Percentiles rank a stretch among this genome's conserved stretches.
phyloP scores from a whole-genome alignment of 1,284 basidiomycete species.

The Microbotryomycetes sp. region DNA sequence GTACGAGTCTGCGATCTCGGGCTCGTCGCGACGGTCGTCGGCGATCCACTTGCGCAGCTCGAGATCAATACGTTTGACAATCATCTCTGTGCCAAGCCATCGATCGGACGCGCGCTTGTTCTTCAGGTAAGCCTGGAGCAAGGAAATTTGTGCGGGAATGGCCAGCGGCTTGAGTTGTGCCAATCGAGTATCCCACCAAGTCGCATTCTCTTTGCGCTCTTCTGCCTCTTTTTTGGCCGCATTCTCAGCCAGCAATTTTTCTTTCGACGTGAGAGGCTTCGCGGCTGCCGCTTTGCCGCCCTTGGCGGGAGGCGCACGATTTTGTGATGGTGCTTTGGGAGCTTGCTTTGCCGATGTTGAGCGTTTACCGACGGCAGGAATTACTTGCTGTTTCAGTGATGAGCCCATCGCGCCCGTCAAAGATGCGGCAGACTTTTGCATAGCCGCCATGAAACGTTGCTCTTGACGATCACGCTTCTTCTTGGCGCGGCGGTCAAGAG shows the following conservation, averaged over 20 bases:
- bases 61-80: constrained; percentile 51
- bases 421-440: constrained; percentile 56
- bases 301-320: constrained; percentile 30
- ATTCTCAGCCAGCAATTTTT: constrained; percentile 47
- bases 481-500: constrained; percentile 36
- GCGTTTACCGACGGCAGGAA: constrained; percentile 41
- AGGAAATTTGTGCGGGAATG: constrained; percentile 34
- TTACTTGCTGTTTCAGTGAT: constrained; percentile 50
- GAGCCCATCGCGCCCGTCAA: constrained; percentile 56
- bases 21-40: constrained; percentile 43
- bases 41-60: constrained; percentile 51
- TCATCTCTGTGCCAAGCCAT: constrained; percentile 49
- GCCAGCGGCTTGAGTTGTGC: constrained; percentile 39
- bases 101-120: constrained; percentile 46
- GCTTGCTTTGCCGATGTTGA: constrained; percentile 8
- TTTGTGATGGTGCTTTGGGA: constrained; percentile 1
- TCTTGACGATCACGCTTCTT: constrained; percentile 44
- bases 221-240: constrained; percentile 46
- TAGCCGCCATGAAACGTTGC: constrained; percentile 52
- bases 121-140: constrained; percentile 44
- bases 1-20: constrained; percentile 46
- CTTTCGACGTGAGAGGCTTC: constrained; percentile 28
- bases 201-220: constrained; percentile 42
- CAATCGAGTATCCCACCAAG: constrained; percentile 51
- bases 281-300: constrained; percentile 36